Base-by-base conservation (phyloP, 2,329 filamentous ascomycete species). In the Pyricularia grisea region DNA sequence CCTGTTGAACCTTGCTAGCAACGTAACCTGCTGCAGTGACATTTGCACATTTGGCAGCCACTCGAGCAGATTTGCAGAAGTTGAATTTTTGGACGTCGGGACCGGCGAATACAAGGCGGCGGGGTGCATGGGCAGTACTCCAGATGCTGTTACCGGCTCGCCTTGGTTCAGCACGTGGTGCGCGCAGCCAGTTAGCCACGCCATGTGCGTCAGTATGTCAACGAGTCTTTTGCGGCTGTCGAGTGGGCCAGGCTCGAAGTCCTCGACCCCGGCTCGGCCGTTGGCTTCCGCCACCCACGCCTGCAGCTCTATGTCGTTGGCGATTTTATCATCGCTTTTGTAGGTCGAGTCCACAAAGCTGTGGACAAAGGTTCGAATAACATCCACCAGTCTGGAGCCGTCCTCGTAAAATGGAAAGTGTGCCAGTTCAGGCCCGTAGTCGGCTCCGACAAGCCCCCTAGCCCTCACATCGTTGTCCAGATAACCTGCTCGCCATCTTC, bases 271-370 rank as follows among this genome's bases (percentile, higher is more conserved):
- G 0, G 81, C 81, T 0, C 72, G 70, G 1, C 73, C 75, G 66
- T 74, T 77, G 28, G 79, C 79, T 74, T 84, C 82, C 1, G 67
- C 64, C 31, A 81, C 76, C 82, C 82, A 84, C n/a, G 75, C 75
- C 68, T 81, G 78, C 0, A 84, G 72, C 70, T 84, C 82, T 0
- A 65, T 27, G 71, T 85, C 83, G 4, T 69, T 67, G 1, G 68
- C 67, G 11, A 84, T 71, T 7, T 73, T 74, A 1, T 68, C 66
- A 65, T 79, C 75, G 31, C 71, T 72, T 2, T 69, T 3, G 74
- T 85, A 85, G 74, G 82, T 84, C 0, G 81, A 79, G 58, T 79
- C 73, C n/a, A 84, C 76, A 69, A 82, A 81, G 2, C 76, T 69
- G 11, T 72, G 73, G 71, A 82, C 78, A 73, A 84, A 84, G 0